These are phyloP conservation scores for Penicillium mononematosum DNA, from an alignment of 495 filamentous ascomycete genomes.

Conservation along the genomic window DNA sequence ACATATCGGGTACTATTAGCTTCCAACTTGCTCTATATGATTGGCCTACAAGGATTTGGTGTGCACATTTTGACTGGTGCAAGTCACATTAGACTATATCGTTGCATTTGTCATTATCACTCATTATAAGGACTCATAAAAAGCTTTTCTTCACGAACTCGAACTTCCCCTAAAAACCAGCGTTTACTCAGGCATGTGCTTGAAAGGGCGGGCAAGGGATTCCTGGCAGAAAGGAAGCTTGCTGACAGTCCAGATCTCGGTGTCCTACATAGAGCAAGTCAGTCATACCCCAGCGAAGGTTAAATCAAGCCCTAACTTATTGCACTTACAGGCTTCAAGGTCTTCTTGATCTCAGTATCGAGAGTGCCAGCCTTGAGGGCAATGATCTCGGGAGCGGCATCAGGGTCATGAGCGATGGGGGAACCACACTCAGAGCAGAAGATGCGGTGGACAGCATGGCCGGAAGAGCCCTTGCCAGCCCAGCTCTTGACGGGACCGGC, in stretches of 20 bases:
- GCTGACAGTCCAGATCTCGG: constrained; percentile 66
- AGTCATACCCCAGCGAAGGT: background rate
- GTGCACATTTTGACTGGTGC: background rate
- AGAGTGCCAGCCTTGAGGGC: constrained; percentile 66
- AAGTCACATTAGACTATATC: constrained; percentile 10
- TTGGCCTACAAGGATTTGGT: background rate
- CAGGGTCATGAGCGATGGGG: constrained; percentile 67
- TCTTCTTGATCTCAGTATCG: constrained; percentile 63
- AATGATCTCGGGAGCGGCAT: constrained; percentile 65
- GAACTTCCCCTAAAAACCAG: background rate
- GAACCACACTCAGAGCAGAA: constrained; percentile 70
- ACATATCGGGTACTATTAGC: background rate
- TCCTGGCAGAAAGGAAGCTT: constrained; percentile 71
- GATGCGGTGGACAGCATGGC: constrained; percentile 60
- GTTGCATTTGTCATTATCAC: constrained; percentile 11
- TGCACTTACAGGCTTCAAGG: constrained; percentile 58
- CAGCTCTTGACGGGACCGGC: constrained; percentile 64
- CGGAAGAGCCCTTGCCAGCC: constrained; percentile 53
- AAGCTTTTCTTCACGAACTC: background rate
- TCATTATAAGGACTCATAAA: constrained; percentile 3
- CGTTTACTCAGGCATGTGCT: constrained; percentile 58
- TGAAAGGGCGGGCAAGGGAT: constrained; percentile 57
- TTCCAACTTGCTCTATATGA: background rate
- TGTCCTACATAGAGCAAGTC: constrained; percentile 43
- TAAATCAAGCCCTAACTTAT: constrained; percentile 4